Evolutionary conservation across 148 eudicot genomes (phyloP).

Genomic region (Tetragonia tetragonoides): DNA sequence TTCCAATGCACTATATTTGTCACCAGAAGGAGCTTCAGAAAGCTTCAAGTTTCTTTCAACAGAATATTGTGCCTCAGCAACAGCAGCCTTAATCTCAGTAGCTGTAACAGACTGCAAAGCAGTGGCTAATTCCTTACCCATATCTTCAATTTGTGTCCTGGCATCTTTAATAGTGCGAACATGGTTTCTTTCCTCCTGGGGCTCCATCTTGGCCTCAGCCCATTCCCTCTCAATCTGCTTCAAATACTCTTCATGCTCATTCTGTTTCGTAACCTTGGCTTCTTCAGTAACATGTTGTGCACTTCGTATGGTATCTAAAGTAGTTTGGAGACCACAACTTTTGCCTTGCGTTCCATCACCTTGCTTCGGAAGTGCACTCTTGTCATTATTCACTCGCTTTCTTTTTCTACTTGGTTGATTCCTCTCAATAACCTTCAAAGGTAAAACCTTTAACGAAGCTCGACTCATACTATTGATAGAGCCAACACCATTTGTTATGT

Average conservation of each 20-base stretch:
- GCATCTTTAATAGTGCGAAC: constrained; percentile 55
- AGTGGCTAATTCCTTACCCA: constrained; percentile 64
- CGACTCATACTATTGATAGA: no score
- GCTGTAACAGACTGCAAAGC: constrained; percentile 63
- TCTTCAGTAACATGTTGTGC: constrained; percentile 83
- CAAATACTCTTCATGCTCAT: constrained; percentile 72
- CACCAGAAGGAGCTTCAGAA: constrained; percentile 39
- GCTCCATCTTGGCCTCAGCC: constrained; percentile 92
- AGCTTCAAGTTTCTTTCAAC: constrained; percentile 58
- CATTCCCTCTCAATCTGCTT: constrained; percentile 81
- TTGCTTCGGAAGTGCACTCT: no score
- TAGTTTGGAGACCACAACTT: constrained; percentile 90
- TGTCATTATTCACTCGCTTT: no score
- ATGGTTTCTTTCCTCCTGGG: constrained; percentile 64
- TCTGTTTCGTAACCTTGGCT: constrained; percentile 69
- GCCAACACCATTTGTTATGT: no score
- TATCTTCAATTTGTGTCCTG: constrained; percentile 69
- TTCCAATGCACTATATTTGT: constrained; percentile 35
- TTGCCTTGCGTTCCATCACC: constrained; percentile 6
- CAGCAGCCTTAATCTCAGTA: constrained; percentile 79
- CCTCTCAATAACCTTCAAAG: no score
- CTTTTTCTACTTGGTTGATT: no score
- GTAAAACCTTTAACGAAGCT: no score
- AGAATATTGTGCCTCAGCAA: constrained; percentile 68
- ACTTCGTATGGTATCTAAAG: constrained; percentile 73